Base-by-base conservation (phyloP, 2,329 filamentous ascomycete genomes). In the Colletotrichum orbiculare region DNA sequence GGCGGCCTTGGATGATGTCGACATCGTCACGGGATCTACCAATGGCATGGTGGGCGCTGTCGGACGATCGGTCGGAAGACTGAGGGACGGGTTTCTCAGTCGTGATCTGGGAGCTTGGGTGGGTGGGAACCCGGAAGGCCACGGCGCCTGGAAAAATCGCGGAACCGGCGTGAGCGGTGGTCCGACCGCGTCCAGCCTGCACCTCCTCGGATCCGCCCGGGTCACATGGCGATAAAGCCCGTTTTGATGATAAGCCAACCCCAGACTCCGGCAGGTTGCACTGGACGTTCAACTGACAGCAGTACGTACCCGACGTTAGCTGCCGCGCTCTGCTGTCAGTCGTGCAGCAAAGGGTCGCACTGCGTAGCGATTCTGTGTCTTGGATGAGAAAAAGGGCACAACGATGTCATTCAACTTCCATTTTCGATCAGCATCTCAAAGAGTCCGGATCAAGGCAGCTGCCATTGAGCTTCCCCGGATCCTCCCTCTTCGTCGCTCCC, bases 21-120 rank as follows among this genome's bases (percentile, higher is more conserved):
- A 70, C 79, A 82, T 82, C 61, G 74, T 77, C 64, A 75, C 70
- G 39, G 73, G 70, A 57, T 79, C 77, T 63, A 77, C 67, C 64
- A 76, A 69, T 64, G 75, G 73, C 76, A 76, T 78, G 53, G 61
- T 54, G 57, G 56, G 37, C 57, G 52, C 45, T 52, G 58, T 57
- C 63, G 58, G 46, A 49, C 54, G 46, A 42, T 48, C 54, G 54
- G 55, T 58, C 46, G 55, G 46, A 17, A 50, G 38, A 58, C 46
- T 34, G 37, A 10, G 17, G 12, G 11, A 12, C 9, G 42, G 63
- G 17, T 49, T 67, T 60, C 39, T 41, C 49, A 38, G 45, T 33
- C 39, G 45, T 15, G 25, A 15, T 48, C 52, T 25, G 37, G 35
- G 45, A 52, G 37, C 13, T 49, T 64, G 35, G 11, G 15, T 17